Evolutionary conservation across 1,284 basidiomycete species (phyloP), one percentile per base, ranked within the genome.

Genomic region (Xanthoconium separans): DNA sequence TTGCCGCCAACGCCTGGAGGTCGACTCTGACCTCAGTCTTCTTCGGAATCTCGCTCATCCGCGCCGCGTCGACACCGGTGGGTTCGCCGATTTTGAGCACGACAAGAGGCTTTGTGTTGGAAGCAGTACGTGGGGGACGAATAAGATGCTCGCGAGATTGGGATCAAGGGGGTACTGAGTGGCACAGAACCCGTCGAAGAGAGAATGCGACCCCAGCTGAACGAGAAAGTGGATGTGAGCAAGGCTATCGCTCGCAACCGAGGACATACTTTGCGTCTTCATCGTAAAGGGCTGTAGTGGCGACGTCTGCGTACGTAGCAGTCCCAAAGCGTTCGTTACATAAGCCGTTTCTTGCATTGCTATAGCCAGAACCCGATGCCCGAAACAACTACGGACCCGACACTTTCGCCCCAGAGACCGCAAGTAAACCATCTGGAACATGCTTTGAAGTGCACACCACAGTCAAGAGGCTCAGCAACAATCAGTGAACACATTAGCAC

Each of bases 151-250:
- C 46, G 98, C 94, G 57, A 80, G 82, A 2, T 77, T 75, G 0
- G 95, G 94, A 61, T 92, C 83, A 56, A 98, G 78, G 78, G 75
- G 6, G 75, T 74, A 46, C 75, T 76, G 31, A 86, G 76, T 7
- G 83, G 78, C 13, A 94, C 83, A 55, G 95, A 96, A 18, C 97
- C 97, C 3, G 91, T 87, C 7, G 89, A 94, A 53, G 93, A 91
- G 29, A 99, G 85, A 61, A 99, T 91, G 42, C 97, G 89, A 43
- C 96, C 96, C 96, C 97, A 99, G 75, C 97, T 98, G 59, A 58
- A 66, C 20, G 57, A 31, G n/a, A 13, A 22, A 6, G 15, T 40
- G 12, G 43, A 37, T 16, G 36, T 54, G 6, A 50, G 44, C 27
- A 49, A 18, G 39, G n/a, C 20, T 41, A 58, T 31, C 27, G 46